Conservation (phyloP, 768 basidiomycete genomes). For the Baorangia bicolor region DNA sequence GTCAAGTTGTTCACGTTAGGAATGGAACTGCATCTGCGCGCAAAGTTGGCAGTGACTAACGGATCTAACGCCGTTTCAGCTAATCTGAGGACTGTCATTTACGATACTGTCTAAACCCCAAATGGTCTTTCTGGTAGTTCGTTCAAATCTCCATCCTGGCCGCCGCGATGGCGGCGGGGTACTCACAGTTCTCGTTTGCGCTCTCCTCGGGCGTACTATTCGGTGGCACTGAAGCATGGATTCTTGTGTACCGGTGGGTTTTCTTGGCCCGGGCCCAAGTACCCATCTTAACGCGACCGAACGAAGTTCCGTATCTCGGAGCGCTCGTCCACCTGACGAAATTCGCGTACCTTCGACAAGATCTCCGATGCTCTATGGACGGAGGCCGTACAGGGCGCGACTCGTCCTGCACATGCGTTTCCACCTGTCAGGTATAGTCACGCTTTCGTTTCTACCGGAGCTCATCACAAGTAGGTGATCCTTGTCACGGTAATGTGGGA, state of each 20-base stretch:
- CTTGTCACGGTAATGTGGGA: background rate
- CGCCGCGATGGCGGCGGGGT: conserved; percentile 29
- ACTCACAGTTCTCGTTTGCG: conserved; percentile 17
- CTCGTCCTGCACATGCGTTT: background rate
- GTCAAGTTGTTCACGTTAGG: background rate
- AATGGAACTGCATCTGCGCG: background rate
- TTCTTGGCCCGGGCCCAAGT: conserved; percentile 1
- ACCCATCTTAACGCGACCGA: conserved; percentile 8
- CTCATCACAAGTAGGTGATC: background rate
- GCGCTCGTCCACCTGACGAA: conserved; percentile 4
- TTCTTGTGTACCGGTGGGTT: conserved; percentile 9
- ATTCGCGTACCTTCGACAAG: conserved; percentile 1
- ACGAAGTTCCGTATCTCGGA: conserved; percentile 2
- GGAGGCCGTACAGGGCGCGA: conserved; percentile 5
- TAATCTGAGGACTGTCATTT: conserved; percentile 11
- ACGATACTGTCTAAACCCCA: background rate
- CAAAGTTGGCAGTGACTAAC: background rate
- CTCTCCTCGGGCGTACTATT: conserved; percentile 19
- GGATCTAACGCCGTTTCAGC: conserved; percentile 20
- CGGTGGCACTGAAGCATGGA: conserved; percentile 17
- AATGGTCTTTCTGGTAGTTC: background rate
- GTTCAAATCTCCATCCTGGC: conserved; percentile 21
- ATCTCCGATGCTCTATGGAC: conserved; percentile 14
- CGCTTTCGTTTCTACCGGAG: conserved; percentile 7
- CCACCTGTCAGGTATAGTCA: background rate